Conservation (phyloP, 192 early-diverging fungal species). For the Chytriomyces sp. region DNA sequence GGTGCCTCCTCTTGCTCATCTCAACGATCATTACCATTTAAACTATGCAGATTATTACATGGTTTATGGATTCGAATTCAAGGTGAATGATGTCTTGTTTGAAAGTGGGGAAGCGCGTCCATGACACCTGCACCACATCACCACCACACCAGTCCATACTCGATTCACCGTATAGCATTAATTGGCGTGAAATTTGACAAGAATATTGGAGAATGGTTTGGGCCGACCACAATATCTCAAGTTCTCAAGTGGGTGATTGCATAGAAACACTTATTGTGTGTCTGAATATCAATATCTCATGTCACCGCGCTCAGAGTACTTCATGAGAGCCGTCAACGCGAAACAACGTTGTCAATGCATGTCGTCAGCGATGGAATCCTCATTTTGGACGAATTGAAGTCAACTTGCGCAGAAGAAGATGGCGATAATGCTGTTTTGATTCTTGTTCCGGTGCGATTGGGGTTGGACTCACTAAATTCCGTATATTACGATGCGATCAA, state of each 20-base stretch:
- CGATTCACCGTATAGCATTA: conserved; percentile 90
- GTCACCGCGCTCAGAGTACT: conserved; percentile 52
- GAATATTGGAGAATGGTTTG: conserved; percentile 97
- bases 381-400: conserved; percentile 70
- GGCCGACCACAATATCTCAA: conserved; percentile 84
- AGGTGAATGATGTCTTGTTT: conserved; percentile 3
- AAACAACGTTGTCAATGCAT: conserved; percentile 66
- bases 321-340: conserved; percentile 51
- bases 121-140: no score
- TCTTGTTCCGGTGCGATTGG: conserved; percentile 83
- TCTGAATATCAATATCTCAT: neutral
- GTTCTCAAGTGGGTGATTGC: conserved; percentile 65
- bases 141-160: conserved; percentile 70
- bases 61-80: conserved; percentile 75
- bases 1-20: neutral
- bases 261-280: neutral
- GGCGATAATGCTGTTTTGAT: conserved; percentile 66
- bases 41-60: conserved; percentile 60
- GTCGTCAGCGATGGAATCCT: conserved; percentile 83
- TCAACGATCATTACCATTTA: neutral
- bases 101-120: no score
- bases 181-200: conserved; percentile 83
- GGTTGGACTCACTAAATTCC: conserved; percentile 87
- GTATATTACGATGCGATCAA: conserved; percentile 77
- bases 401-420: conserved; percentile 37